These are phyloP conservation scores for Pseudopyricularia cyperi DNA, from an alignment of 2,329 filamentous ascomycete genomes.

Conservation along the genomic window DNA sequence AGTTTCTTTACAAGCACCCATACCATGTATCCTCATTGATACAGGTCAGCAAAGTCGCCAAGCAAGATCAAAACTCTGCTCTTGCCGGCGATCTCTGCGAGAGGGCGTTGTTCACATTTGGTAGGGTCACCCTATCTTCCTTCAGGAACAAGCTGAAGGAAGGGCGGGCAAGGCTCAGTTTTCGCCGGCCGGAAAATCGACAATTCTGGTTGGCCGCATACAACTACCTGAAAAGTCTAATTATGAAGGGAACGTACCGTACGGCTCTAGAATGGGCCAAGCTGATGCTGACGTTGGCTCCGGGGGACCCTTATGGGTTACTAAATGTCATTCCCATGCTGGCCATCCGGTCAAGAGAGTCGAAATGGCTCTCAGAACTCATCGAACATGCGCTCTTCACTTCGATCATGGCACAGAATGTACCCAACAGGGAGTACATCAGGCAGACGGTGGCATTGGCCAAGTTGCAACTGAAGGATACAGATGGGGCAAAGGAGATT, in stretches of 20 bases:
- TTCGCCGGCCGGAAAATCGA: constrained; percentile 71
- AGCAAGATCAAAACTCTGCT: constrained; percentile 79
- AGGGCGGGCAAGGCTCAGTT: constrained; percentile 72
- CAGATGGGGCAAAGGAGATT: constrained; percentile 47
- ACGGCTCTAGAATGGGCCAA: constrained; percentile 93
- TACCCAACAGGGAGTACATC: constrained; percentile 44
- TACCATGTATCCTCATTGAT: constrained; percentile 93
- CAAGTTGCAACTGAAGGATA: constrained; percentile 56
- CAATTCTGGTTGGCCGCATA: constrained; percentile 87
- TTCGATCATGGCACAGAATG: constrained; percentile 4
- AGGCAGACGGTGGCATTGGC: constrained; percentile 68
- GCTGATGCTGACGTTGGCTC: constrained; percentile 63
- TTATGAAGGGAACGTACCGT: constrained; percentile 84
- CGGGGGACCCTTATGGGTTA: constrained; percentile 71
- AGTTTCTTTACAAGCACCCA: constrained; percentile 56
- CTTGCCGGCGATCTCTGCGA: constrained; percentile 80
- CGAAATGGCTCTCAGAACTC: constrained; percentile 62
- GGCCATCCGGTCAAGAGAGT: constrained; percentile 68
- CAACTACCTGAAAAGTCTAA: constrained; percentile 74
- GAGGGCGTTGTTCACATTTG: constrained; percentile 83
- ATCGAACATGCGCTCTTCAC: constrained; percentile 10
- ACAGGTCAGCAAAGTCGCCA: constrained; percentile 83
- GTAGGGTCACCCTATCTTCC: constrained; percentile 71
- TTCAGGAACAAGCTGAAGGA: constrained; percentile 65
- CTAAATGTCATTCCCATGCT: constrained; percentile 71